Evolutionary conservation across 495 filamentous ascomycete genomes (phyloP), one percentile per base, ranked within the genome.

Genomic region (Talaromyces nanjingensis): DNA sequence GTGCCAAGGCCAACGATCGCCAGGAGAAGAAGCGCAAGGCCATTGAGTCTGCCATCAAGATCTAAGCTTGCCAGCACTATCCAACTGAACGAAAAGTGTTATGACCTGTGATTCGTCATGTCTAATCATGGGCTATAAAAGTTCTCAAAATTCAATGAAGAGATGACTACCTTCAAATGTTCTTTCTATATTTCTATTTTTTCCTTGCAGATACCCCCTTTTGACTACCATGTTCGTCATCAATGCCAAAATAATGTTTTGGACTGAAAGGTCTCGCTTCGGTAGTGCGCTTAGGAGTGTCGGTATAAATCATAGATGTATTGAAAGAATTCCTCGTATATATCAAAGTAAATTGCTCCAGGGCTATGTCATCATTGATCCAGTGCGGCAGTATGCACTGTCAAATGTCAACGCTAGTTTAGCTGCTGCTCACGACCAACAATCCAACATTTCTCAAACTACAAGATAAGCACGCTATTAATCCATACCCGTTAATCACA

Each of bases 11-110:
- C 73, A 86, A 91, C 73, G 92, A 90, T 75, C 86, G 88, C 74
- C 88, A 87, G 72, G 90, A 92, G 82, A 98, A 97, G 91, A 92
- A 92, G 85, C 86, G 91, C 83, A 97, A 97, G 87, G 91, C 92
- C 70, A 71, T 94, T 67, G 94, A 97, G 77, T 76, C 76, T 65
- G 91, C 93, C 70, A 90, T 98, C 89, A 96, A 96, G 86, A 92
- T 99, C 81, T 98, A 96, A 83, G 69, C 49, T 22, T 22, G 22
- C 20, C 29, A 27, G 14, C 45, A n/a, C 45, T 20, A 25, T 1
- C 16, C 2, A 7, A n/a, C 11, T 29, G 53, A 25, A 56, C 22
- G 22, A 56, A 29, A 49, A 49, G 45, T 49, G 12, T 29, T 56
- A 22, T 27, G 12, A 14, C 53, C 53, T 56, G 53, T 54, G 49